A percentile compares a stretch with the other conserved stretches of the same genome.
Conservation (phyloP, 345 rosid species). For the Aurinia saxatilis region DNA sequence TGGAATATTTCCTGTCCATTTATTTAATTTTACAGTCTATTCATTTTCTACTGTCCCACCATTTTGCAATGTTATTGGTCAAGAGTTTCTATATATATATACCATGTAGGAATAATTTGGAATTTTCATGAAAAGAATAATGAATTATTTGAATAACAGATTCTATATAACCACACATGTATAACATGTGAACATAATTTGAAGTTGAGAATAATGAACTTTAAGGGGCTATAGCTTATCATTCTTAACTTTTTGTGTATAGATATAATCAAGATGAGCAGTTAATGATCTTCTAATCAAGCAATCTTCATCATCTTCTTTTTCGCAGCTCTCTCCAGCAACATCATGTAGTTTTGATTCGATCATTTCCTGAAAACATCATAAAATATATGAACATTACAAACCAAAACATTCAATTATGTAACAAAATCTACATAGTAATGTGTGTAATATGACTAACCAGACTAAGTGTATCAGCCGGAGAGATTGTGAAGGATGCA, state of each 20-base stretch:
- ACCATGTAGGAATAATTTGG: too few species aligned
- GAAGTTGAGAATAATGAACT: neutral
- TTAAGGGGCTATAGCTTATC: neutral
- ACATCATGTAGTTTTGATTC: slow-evolving; percentile 26
- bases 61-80: too few species aligned
- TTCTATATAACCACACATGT: neutral
- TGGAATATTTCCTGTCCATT: too few species aligned
- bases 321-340: slow-evolving; percentile 39
- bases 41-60: too few species aligned
- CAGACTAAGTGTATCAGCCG: slow-evolving; percentile 20
- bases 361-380: slow-evolving; percentile 26
- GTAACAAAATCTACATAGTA: neutral
- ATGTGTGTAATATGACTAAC: slow-evolving; percentile 8
- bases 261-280: slow-evolving; percentile 54
- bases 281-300: slow-evolving; percentile 44
- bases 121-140: too few species aligned
- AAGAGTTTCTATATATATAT: too few species aligned
- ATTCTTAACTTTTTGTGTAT: slow-evolving; percentile 11
- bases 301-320: slow-evolving; percentile 46
- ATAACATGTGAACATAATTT: neutral
- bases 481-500: slow-evolving; percentile 20
- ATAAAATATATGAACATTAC: neutral
- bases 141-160: too few species aligned
- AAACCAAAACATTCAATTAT: neutral
- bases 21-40: too few species aligned